Conservation (phyloP, 345 rosid genomes). For the thale cress (Arabidopsis thaliana) region DNA sequence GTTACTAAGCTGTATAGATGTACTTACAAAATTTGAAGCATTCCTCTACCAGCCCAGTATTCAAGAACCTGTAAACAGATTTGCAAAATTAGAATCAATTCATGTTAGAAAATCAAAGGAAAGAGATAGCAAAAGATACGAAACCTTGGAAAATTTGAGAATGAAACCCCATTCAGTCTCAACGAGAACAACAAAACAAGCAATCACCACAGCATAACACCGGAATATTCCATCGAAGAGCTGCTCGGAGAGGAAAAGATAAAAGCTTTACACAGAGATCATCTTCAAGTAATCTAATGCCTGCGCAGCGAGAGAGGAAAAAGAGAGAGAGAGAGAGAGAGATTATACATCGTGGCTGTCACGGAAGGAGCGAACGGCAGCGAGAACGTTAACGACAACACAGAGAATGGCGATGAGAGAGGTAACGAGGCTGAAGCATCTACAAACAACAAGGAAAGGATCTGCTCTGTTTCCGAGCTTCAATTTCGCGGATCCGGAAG, state of each 20-base stretch:
- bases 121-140: not conserved
- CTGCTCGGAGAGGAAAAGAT: constrained; percentile 42
- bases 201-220: constrained; percentile 83
- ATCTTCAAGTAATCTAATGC: not conserved
- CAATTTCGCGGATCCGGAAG: constrained; percentile 27
- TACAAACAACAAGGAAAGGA: constrained; percentile 71
- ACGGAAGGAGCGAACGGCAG: constrained; percentile 79
- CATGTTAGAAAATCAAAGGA: not conserved
- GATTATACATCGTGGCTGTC: constrained; percentile 77
- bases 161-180: constrained; percentile 95
- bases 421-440: constrained; percentile 76
- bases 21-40: constrained; percentile 99
- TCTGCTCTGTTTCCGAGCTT: constrained; percentile 53
- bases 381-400: constrained; percentile 79
- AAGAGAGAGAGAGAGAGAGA: not conserved
- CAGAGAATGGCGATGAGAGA: constrained; percentile 76
- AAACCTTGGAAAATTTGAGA: constrained; percentile 72
- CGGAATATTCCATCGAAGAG: constrained; percentile 91
- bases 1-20: not conserved
- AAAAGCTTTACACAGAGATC: constrained; percentile 31
- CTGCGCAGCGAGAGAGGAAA: not conserved
- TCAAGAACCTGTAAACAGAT: constrained; percentile 62
- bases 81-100: not conserved
- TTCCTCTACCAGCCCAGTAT: constrained; percentile 94
- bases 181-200: constrained; percentile 67